These are phyloP conservation scores for Mortierella sp. DNA, from an alignment of 371 early-diverging fungal genomes.

Conservation along the genomic window DNA sequence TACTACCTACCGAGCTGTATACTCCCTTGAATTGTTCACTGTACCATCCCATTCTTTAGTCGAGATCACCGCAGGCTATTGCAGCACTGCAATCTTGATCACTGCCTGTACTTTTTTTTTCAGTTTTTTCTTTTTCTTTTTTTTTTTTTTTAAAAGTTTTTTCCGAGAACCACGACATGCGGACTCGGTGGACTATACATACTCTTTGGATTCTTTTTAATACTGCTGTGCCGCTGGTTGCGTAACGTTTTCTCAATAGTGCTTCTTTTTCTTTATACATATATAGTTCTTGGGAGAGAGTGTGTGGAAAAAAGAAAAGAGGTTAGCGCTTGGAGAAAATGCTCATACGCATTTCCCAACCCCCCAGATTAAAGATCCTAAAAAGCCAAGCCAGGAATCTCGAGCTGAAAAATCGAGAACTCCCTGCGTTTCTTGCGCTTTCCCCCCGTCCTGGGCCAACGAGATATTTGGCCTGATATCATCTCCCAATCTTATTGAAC, in stretches of 20 bases:
- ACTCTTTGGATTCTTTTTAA: slow-evolving; percentile 9
- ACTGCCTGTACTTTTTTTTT: slow-evolving; percentile 11
- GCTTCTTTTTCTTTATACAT: slow-evolving; percentile 1
- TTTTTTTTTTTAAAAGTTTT: slow-evolving; percentile 27
- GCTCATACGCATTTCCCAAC: slow-evolving; percentile 9
- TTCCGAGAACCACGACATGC: background rate
- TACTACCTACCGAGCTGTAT: slow-evolving; percentile 8
- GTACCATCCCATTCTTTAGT: slow-evolving; percentile 17
- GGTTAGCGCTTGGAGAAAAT: slow-evolving; percentile 2
- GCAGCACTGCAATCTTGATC: background rate
- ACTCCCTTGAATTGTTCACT: background rate
- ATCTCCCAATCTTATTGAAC: slow-evolving; percentile 33
- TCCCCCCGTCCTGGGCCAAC: slow-evolving; percentile 48
- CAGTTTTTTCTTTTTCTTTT: slow-evolving; percentile 13
- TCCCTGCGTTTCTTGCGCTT: slow-evolving; percentile 20
- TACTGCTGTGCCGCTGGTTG: slow-evolving; percentile 28
- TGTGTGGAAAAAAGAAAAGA: slow-evolving; percentile 11
- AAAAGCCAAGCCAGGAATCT: slow-evolving; percentile 48
- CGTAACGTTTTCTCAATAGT: slow-evolving; percentile 2
- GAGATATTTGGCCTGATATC: slow-evolving; percentile 55
- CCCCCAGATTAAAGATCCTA: slow-evolving; percentile 43
- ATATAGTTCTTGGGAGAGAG: slow-evolving; percentile 5
- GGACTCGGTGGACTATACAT: slow-evolving; percentile 7
- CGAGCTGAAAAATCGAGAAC: slow-evolving; percentile 44
- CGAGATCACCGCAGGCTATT: background rate